Evolutionary conservation across 1,139 yeast species (phyloP).

Genomic region (Chernovozyma aurita): DNA sequence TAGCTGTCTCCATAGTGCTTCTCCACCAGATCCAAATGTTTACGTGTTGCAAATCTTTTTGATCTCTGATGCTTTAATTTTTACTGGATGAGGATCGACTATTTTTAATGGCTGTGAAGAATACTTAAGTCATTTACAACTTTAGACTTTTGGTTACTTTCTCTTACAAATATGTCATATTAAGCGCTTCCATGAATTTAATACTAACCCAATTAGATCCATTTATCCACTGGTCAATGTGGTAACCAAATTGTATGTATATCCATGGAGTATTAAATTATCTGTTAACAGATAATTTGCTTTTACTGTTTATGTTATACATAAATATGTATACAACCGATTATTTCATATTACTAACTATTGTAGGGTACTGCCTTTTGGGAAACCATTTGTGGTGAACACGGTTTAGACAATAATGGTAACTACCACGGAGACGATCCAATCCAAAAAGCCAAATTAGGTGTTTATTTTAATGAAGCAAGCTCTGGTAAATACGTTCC

Average conservation of each 20-base stretch:
- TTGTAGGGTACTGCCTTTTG: conserved; percentile 88
- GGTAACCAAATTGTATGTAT: conserved; percentile 92
- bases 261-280: conserved; percentile 2
- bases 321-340: no score
- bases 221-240: conserved; percentile 97
- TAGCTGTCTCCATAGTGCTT: no score
- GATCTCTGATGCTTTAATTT: no score
- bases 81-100: no score
- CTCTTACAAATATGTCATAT: no score
- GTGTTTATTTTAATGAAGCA: conserved; percentile 55
- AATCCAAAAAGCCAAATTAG: conserved; percentile 55
- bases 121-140: no score
- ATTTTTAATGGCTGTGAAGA: no score
- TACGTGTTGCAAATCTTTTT: no score
- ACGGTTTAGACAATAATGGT: conserved; percentile 86
- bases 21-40: no score
- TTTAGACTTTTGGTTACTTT: no score
- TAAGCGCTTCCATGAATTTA: no score
- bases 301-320: conserved; percentile 7
- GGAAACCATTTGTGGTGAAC: conserved; percentile 97
- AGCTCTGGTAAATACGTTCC: conserved; percentile 85
- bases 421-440: conserved; percentile 66
- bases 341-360: conserved; percentile 22
- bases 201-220: conserved; percentile 61
- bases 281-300: conserved; percentile 4